phyloP scores from a whole-genome alignment of 2,329 filamentous ascomycete genomes.

The Rhynchosporium agropyri region DNA sequence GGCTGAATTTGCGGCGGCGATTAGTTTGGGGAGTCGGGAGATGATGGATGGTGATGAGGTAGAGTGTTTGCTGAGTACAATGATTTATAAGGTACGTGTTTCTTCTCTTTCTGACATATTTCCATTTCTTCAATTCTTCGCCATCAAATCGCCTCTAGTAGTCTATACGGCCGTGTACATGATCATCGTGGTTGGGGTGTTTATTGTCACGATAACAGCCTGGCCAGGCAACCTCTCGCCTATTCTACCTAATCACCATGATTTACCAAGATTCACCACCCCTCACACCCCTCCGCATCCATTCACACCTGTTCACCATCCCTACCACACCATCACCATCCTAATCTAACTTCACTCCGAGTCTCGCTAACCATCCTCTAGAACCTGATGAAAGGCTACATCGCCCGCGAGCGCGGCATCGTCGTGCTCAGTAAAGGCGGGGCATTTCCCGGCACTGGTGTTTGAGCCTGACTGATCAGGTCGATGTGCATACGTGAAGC shows the following conservation, averaged over 20 bases:
- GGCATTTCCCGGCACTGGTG: constrained; percentile 88
- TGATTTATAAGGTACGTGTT: constrained; percentile 88
- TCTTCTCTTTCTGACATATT: constrained; percentile 5
- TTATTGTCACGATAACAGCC: constrained; percentile 13
- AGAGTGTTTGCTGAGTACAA: constrained; percentile 90
- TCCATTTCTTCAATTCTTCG: constrained; percentile 6
- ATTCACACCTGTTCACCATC: background rate
- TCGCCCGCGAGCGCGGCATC: constrained; percentile 84
- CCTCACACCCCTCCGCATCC: constrained; percentile 1
- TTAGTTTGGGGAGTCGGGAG: constrained; percentile 71
- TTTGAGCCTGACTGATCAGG: constrained; percentile 46
- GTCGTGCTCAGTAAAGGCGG: constrained; percentile 92
- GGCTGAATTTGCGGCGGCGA: constrained; percentile 80
- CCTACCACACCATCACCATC: background rate
- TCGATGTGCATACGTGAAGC: no score
- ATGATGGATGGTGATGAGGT: constrained; percentile 86
- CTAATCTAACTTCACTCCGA: background rate
- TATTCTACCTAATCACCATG: constrained; percentile 8
- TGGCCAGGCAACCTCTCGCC: constrained; percentile 23
- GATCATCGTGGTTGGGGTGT: background rate
- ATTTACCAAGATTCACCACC: constrained; percentile 3
- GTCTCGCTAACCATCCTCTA: constrained; percentile 27
- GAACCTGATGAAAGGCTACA: constrained; percentile 88
- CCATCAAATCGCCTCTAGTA: background rate
- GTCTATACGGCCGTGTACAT: background rate